Evolutionary conservation across 495 filamentous ascomycete species (phyloP).

Genomic region (Lophium mytilinum): DNA sequence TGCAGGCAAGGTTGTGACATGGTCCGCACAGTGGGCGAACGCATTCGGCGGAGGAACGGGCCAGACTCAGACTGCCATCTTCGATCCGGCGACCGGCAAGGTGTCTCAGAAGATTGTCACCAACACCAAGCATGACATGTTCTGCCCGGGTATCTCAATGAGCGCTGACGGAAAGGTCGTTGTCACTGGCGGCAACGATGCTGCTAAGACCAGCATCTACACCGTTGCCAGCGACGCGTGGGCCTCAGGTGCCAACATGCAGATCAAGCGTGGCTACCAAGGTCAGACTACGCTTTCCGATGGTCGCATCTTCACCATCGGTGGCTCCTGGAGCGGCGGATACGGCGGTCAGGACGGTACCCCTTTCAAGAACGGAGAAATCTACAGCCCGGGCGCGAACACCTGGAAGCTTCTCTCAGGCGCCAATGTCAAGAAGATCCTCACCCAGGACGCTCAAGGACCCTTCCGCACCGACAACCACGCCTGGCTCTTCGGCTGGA

Average conservation of each 20-base stretch:
- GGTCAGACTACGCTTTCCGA: conserved; percentile 44
- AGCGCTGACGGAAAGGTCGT: conserved; percentile 44
- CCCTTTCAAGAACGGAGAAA: conserved; percentile 45
- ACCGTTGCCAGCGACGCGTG: conserved; percentile 29
- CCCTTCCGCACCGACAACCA: conserved; percentile 48
- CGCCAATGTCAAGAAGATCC: conserved; percentile 39
- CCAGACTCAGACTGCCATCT: conserved; percentile 41
- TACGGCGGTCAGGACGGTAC: conserved; percentile 17
- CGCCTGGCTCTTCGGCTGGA: conserved; percentile 56
- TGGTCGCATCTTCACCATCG: conserved; percentile 52
- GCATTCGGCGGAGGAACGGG: conserved; percentile 16
- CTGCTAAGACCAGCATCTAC: conserved; percentile 42
- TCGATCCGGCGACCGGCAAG: conserved; percentile 29
- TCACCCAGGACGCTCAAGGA: conserved; percentile 42
- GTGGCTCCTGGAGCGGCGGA: conserved; percentile 48
- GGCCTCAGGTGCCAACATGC: conserved; percentile 35
- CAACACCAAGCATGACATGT: conserved; percentile 52
- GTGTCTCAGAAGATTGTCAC: conserved; percentile 30
- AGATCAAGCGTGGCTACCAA: conserved; percentile 50
- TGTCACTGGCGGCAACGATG: conserved; percentile 45
- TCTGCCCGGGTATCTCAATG: conserved; percentile 52
- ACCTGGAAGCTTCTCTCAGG: conserved; percentile 36
- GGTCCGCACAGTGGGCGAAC: not conserved
- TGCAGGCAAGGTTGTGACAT: too few relatives aligned
- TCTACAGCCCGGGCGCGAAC: conserved; percentile 40